Evolutionary conservation across 306 rosid genomes (phyloP), one percentile per base, ranked within the genome.

Genomic region (Glycine soja): DNA sequence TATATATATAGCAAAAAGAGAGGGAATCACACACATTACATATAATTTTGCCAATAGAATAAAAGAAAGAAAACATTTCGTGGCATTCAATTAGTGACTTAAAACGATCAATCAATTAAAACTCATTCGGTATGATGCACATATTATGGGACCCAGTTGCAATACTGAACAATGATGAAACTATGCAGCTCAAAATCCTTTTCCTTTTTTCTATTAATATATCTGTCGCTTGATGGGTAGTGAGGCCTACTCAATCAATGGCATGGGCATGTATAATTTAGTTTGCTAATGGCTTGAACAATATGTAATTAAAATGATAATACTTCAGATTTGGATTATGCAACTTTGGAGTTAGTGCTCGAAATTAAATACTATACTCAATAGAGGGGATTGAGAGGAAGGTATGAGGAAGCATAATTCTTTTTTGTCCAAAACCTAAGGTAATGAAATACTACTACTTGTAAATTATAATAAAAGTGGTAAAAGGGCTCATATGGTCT

Each of bases 171-270:
- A 82, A 87, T 87, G 73, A 85, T 85, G 87, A 71, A 71, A 7
- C 80, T 74, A 78, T 12, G 80, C 70, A 74, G 70, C 80, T 74
- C 76, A 62, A 62, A 58, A 67, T 58, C 12, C 50, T 43, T 82
- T 82, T 87, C 85, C 89, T 77, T 59, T 61, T 61, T 50, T 51
- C 16, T 82, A 30, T 54, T 86, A 80, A 71, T 87, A 80, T 86
- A 85, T 74, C 87, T 86, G 90, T 88, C 90, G 84, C 88, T 84
- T 45, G 88, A 88, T 88, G 92, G 90, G 88, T 80, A 64, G 85
- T 86, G 71, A 86, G 85, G 87, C 85, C 89, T 77, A 76, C 87
- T 64, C 66, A 69, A 75, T 68, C 75, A 79, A 89, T 87, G 89
- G 67, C 75, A 40, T 19, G 14, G 82, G 82, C 78, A 11, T 24